A percentile compares a stretch with the other conserved stretches of the same genome.
Evolutionary conservation across 768 basidiomycete genomes (phyloP).

Genomic region (Amanita polypyramis): DNA sequence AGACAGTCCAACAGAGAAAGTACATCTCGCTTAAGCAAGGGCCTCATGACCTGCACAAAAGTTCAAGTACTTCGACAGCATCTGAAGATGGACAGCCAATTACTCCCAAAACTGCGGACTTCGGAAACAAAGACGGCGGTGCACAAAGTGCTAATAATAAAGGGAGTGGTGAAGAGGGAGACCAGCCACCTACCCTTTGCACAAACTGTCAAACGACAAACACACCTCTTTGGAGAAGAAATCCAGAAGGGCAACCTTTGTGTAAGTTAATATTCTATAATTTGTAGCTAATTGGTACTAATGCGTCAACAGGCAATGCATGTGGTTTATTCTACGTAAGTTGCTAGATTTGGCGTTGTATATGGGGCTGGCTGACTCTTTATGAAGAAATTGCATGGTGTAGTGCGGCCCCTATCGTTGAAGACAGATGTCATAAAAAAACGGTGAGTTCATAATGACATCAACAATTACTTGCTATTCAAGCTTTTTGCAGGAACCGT

Average conservation of each 20-base stretch:
- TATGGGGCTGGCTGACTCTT: slow-evolving; percentile 8
- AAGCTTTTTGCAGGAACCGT: slow-evolving; percentile 46
- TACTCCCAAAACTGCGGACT: slow-evolving; percentile 2
- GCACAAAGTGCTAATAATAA: background rate
- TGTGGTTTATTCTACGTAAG: slow-evolving; percentile 90
- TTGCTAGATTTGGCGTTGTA: slow-evolving; percentile 13
- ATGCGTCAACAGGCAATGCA: slow-evolving; percentile 53
- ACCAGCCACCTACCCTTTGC: slow-evolving; percentile 71
- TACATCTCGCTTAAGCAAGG: slow-evolving; percentile 57
- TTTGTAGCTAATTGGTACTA: slow-evolving; percentile 9
- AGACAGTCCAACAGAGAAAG: slow-evolving; percentile 35
- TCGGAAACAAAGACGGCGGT: background rate
- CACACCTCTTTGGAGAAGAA: slow-evolving; percentile 86
- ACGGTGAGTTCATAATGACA: slow-evolving; percentile 36
- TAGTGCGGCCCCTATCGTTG: slow-evolving; percentile 85
- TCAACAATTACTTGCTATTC: slow-evolving; percentile 1
- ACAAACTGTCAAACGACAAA: slow-evolving; percentile 95
- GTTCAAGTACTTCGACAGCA: slow-evolving; percentile 45
- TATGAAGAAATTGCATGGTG: slow-evolving; percentile 85
- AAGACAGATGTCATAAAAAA: slow-evolving; percentile 99
- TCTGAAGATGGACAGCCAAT: slow-evolving; percentile 15
- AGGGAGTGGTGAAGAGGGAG: slow-evolving; percentile 44
- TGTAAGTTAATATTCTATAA: slow-evolving; percentile 41
- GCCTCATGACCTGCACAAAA: slow-evolving; percentile 44
- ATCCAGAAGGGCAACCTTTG: slow-evolving; percentile 87